Percentiles rank a stretch among this genome's conserved stretches.
phyloP scores from a whole-genome alignment of 176 grass and related monocot genomes.

The Cenchrus americanus region DNA sequence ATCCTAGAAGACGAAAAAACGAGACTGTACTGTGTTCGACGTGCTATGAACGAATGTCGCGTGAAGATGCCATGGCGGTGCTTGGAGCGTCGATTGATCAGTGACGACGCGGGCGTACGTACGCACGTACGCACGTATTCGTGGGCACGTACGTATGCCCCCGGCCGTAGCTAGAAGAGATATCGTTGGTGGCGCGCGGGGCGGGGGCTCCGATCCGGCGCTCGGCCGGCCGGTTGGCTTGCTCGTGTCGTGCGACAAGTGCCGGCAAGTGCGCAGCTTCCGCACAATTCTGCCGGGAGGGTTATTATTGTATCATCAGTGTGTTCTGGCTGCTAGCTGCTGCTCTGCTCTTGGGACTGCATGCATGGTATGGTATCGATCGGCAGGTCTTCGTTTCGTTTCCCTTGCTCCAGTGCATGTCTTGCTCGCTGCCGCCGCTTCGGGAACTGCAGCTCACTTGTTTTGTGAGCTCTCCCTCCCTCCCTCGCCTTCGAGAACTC shows the following conservation, averaged over 20 bases:
- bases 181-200: no score
- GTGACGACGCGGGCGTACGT: no score
- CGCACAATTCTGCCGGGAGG: not conserved
- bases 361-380: not conserved
- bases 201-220: not conserved
- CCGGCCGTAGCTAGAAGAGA: not conserved
- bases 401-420: conserved; percentile 60
- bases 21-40: no score
- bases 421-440: conserved; percentile 45
- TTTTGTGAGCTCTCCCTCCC: conserved; percentile 49
- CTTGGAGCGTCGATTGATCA: no score
- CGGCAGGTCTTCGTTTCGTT: conserved; percentile 42
- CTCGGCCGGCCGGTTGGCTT: not conserved
- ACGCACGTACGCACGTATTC: no score
- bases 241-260: conserved; percentile 29
- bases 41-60: no score
- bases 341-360: not conserved
- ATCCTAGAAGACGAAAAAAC: no score
- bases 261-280: conserved; percentile 33
- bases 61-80: no score
- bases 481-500: no score
- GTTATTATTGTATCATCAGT: not conserved
- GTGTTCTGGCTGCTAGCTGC: not conserved
- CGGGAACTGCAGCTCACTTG: conserved; percentile 54
- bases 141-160: no score